Percentiles rank a stretch among this genome's conserved stretches.
These are phyloP conservation scores for Trichaptum fuscoviolaceum DNA, from an alignment of 768 basidiomycete species.

Conservation along the genomic window DNA sequence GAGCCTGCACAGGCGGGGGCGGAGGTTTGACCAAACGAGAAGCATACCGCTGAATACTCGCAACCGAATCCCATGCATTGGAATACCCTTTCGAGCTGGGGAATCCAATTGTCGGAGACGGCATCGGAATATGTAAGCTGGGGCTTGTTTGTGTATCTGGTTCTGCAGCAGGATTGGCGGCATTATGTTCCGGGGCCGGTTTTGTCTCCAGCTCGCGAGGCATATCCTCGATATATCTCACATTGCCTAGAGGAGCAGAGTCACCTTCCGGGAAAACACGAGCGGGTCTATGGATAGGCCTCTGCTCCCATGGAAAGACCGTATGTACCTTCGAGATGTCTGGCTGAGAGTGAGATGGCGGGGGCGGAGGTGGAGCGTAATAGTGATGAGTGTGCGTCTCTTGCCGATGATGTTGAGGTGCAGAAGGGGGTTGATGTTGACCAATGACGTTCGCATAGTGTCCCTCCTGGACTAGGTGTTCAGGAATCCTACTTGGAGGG, in stretches of 20 bases:
- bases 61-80: slow-evolving; percentile 84
- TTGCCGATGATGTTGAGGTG: slow-evolving; percentile 10
- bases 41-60: slow-evolving; percentile 75
- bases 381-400: neutral
- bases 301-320: slow-evolving; percentile 95
- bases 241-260: slow-evolving; percentile 40
- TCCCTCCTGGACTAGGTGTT: slow-evolving; percentile 60
- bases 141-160: slow-evolving; percentile 18
- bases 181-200: slow-evolving; percentile 31
- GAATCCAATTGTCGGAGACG: slow-evolving; percentile 36
- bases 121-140: slow-evolving; percentile 29
- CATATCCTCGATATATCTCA: slow-evolving; percentile 11
- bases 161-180: slow-evolving; percentile 25
- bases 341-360: slow-evolving; percentile 22
- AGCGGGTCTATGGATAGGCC: slow-evolving; percentile 56
- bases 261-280: slow-evolving; percentile 72
- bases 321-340: slow-evolving; percentile 67
- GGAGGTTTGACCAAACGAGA: slow-evolving; percentile 51
- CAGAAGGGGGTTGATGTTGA: slow-evolving; percentile 34
- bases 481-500: slow-evolving; percentile 57
- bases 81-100: slow-evolving; percentile 58
- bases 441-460: slow-evolving; percentile 63
- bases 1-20: slow-evolving; percentile 36
- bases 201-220: slow-evolving; percentile 13
- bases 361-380: neutral